Evolutionary conservation across 148 eudicot species (phyloP), one percentile per base, ranked within the genome.

Genomic region (Vaccinium macrocarpon): DNA sequence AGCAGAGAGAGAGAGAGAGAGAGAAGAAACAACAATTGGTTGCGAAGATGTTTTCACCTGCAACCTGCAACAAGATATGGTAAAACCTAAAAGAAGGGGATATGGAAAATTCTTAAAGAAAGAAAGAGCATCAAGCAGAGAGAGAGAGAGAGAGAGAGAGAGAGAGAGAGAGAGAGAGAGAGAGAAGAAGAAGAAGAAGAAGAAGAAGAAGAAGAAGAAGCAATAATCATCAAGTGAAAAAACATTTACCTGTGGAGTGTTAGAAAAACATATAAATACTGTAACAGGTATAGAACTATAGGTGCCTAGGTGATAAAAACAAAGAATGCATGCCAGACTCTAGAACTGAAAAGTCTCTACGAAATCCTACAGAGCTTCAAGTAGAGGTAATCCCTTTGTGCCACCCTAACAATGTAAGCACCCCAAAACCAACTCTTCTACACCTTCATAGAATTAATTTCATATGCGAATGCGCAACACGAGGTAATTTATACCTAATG

Each of bases 21-120:
- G n/a, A n/a, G n/a, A n/a, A n/a, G 97, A 90, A 80, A 95, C 91
- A 81, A 95, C 91, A 83, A 94, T 87, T 57, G 98, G 98, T 42
- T 91, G 96, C 8, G 89, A 78, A 50, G 89, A 82, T 85, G 92
- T 80, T 88, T 93, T 95, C 84, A 94, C 95, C 86, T 92, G 98
- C 96, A 95, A 94, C 94, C 98, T 95, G 94, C 82, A 78, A 79
- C 25, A 19, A 81, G 49, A 82, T 27, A 27, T 13, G 55, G 81
- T 29, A 5, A 77, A 81, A 76, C 61, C 32, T 59, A 21, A 48
- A 55, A 56, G 23, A 50, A 25, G 57, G 53, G 50, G 13, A 62
- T 53, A 78, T 7, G n/a, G n/a, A 56, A 80, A 23, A 81, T 25
- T 59, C 46, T 46, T n/a, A 55, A 29, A 16, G 21, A 74, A 48